Percentiles rank a stretch among this genome's conserved stretches.
Evolutionary conservation across 371 early-diverging fungal genomes (phyloP).

Genomic region (Mucor lusitanicus): DNA sequence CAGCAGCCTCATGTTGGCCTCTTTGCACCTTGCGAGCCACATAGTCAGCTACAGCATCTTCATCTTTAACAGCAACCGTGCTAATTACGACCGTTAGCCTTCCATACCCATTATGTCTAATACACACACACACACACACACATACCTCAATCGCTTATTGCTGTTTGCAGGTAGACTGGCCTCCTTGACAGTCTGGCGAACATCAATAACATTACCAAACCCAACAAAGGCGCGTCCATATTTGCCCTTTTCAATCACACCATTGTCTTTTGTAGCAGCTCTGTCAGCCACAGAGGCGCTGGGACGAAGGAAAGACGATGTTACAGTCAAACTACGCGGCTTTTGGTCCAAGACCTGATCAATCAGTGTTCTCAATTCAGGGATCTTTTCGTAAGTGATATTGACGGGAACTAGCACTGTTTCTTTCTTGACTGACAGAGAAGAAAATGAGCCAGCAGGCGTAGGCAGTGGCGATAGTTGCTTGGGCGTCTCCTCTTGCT

Average conservation of each 20-base stretch:
- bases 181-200: conserved; percentile 18
- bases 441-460: conserved; percentile 5
- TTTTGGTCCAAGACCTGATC: conserved; percentile 55
- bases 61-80: conserved; percentile 23
- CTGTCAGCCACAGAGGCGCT: conserved; percentile 40
- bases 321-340: conserved; percentile 20
- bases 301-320: conserved; percentile 37
- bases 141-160: conserved; percentile 20
- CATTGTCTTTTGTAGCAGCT: conserved; percentile 35
- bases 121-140: no score
- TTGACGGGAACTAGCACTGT: conserved; percentile 46
- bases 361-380: conserved; percentile 44
- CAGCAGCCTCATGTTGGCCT: conserved; percentile 37
- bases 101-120: neutral
- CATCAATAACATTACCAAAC: conserved; percentile 39
- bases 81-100: neutral
- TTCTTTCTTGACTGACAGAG: conserved; percentile 16
- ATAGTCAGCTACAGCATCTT: conserved; percentile 26
- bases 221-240: conserved; percentile 52
- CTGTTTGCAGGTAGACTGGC: conserved; percentile 6
- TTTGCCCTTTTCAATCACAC: conserved; percentile 30
- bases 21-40: conserved; percentile 38
- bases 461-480: conserved; percentile 4
- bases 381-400: conserved; percentile 53
- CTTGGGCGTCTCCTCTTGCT: conserved; percentile 3